These are phyloP conservation scores for Epichloe scottii DNA, from an alignment of 2,329 filamentous ascomycete species.

Conservation along the genomic window DNA sequence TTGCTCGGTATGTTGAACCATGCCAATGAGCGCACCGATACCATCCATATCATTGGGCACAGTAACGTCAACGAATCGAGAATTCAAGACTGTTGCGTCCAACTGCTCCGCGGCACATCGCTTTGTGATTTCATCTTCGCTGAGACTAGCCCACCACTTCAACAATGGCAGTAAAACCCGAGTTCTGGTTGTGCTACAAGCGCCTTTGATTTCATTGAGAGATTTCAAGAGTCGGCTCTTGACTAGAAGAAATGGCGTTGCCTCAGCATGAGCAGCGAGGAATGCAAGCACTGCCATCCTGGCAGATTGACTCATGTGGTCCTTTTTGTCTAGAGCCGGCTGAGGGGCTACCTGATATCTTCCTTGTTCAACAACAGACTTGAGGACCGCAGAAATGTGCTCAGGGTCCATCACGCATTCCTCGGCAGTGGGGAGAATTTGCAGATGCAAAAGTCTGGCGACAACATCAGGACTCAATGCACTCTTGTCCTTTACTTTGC, in stretches of 20 bases:
- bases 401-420: slow-evolving; percentile 73
- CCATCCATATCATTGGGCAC: slow-evolving; percentile 40
- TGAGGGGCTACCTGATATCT: slow-evolving; percentile 23
- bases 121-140: slow-evolving; percentile 34
- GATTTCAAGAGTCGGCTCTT: slow-evolving; percentile 61
- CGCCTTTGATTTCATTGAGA: slow-evolving; percentile 60
- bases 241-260: slow-evolving; percentile 54
- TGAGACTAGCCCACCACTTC: slow-evolving; percentile 51
- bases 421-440: slow-evolving; percentile 66
- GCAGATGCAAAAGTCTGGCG: slow-evolving; percentile 48
- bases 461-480: slow-evolving; percentile 47
- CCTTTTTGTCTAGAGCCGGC: slow-evolving; percentile 35
- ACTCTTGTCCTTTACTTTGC: slow-evolving; percentile 29
- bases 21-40: slow-evolving; percentile 37
- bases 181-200: slow-evolving; percentile 56
- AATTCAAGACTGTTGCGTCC: slow-evolving; percentile 29
- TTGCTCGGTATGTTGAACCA: slow-evolving; percentile 29
- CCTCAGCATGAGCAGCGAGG: slow-evolving; percentile 58
- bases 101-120: slow-evolving; percentile 27
- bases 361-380: slow-evolving; percentile 26
- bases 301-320: slow-evolving; percentile 44
- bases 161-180: slow-evolving; percentile 67
- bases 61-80: slow-evolving; percentile 36
- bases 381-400: slow-evolving; percentile 54
- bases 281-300: slow-evolving; percentile 57